Conservation (phyloP, 2,329 filamentous ascomycete genomes). For the Curvularia spicifera region DNA sequence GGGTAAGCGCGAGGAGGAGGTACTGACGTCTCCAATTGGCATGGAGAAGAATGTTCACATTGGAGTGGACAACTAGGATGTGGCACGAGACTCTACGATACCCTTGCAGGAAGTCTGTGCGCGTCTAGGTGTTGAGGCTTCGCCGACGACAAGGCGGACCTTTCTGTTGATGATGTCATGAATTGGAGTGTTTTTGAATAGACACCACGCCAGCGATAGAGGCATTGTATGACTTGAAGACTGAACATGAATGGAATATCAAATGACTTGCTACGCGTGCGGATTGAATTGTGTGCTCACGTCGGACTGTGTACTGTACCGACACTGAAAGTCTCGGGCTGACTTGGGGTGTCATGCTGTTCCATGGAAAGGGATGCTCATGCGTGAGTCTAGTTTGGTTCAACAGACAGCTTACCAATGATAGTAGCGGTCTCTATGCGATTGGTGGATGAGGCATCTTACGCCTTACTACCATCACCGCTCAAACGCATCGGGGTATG, state of each 20-base stretch:
- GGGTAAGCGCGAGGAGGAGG: constrained; percentile 57
- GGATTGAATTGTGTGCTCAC: neutral
- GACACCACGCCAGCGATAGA: neutral
- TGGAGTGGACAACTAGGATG: constrained; percentile 57
- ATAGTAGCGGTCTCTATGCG: neutral
- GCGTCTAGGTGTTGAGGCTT: neutral
- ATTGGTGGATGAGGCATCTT: neutral
- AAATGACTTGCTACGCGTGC: neutral
- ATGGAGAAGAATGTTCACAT: constrained; percentile 69
- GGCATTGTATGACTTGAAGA: neutral
- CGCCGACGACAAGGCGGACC: neutral
- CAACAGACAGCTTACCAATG: neutral
- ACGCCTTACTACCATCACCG: neutral
- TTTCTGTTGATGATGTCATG: neutral
- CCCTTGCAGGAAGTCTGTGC: constrained; percentile 9
- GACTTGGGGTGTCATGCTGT: neutral
- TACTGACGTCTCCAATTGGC: constrained; percentile 52
- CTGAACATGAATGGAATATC: neutral
- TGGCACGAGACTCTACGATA: constrained; percentile 23
- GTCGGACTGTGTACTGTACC: neutral
- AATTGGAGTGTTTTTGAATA: neutral
- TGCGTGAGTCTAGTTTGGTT: neutral
- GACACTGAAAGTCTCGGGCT: neutral
- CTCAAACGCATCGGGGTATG: neutral
- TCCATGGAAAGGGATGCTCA: neutral